phyloP scores from a whole-genome alignment of 352 stramenopile genomes.

The Globisporangium radiosum region DNA sequence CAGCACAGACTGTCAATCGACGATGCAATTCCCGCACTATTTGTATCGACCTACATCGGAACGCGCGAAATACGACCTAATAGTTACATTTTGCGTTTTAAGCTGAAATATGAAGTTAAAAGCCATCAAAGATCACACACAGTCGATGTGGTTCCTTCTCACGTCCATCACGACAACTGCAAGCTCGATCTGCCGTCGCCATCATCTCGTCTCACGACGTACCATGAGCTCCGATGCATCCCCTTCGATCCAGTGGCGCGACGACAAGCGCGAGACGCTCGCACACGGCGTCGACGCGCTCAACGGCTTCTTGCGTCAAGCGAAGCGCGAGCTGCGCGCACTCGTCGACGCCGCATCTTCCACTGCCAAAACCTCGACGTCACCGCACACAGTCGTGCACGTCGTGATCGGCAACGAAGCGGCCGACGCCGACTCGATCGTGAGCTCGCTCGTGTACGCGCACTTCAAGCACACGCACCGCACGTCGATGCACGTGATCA shows the following conservation, averaged over 20 bases:
- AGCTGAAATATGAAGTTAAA: no score
- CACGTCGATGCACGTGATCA: neutral
- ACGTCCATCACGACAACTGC: no score
- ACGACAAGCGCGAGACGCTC: slow-evolving; percentile 3
- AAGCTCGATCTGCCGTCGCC: no score
- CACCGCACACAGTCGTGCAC: slow-evolving; percentile 21
- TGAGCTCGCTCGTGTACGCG: slow-evolving; percentile 69
- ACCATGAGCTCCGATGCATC: slow-evolving; percentile 7
- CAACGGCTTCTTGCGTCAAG: slow-evolving; percentile 22
- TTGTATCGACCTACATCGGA: no score
- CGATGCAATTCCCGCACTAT: no score
- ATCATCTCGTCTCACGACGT: neutral
- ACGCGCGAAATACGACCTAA: no score
- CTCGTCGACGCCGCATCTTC: neutral
- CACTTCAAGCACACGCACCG: slow-evolving; percentile 25
- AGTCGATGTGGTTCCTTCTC: no score
- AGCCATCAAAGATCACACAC: no score
- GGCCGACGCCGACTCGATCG: slow-evolving; percentile 77
- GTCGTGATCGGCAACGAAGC: slow-evolving; percentile 78
- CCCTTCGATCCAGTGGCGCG: slow-evolving; percentile 12
- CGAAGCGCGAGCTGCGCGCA: slow-evolving; percentile 7
- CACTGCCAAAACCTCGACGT: neutral
- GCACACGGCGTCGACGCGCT: slow-evolving; percentile 4
- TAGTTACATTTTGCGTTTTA: no score
- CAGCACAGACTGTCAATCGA: no score